Evolutionary conservation across 352 stramenopile genomes (phyloP).

Genomic region (Pythium insidiosum): DNA sequence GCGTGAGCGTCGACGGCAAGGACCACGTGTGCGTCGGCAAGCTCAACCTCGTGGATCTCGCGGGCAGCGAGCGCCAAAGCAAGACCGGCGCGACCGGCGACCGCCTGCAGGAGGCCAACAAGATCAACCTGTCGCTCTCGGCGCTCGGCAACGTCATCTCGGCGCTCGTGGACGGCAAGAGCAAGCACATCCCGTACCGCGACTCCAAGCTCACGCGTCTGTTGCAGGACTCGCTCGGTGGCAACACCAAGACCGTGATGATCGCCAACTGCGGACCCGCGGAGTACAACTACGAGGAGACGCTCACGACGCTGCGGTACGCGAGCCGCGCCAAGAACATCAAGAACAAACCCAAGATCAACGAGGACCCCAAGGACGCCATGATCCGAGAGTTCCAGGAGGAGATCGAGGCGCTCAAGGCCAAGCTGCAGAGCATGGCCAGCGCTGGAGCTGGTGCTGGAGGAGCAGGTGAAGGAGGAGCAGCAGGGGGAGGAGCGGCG

Average conservation of each 20-base stretch:
- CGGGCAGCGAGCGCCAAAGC: constrained; percentile 61
- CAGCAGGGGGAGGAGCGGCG: background rate
- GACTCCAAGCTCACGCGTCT: constrained; percentile 97
- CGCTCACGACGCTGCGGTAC: constrained; percentile 92
- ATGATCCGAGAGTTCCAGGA: constrained; percentile 97
- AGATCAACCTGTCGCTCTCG: constrained; percentile 72
- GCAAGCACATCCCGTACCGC: constrained; percentile 87
- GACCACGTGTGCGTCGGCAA: constrained; percentile 95
- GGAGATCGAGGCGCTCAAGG: constrained; percentile 93
- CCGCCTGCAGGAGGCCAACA: constrained; percentile 70
- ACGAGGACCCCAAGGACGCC: constrained; percentile 98
- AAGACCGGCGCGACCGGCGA: constrained; percentile 71
- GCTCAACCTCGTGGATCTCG: constrained; percentile 90
- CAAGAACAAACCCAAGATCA: constrained; percentile 98
- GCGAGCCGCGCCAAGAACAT: constrained; percentile 99
- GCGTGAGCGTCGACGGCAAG: constrained; percentile 38
- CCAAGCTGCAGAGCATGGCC: constrained; percentile 55
- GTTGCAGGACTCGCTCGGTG: constrained; percentile 94
- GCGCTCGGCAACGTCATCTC: constrained; percentile 83
- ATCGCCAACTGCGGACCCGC: constrained; percentile 95
- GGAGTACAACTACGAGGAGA: constrained; percentile 98
- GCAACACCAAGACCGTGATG: constrained; percentile 98
- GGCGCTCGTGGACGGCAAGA: constrained; percentile 79
- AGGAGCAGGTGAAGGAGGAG: background rate
- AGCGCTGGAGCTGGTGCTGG: constrained; percentile 18